Base-by-base conservation (phyloP, 1,284 basidiomycete genomes). In the Rugosomyces carneus region DNA sequence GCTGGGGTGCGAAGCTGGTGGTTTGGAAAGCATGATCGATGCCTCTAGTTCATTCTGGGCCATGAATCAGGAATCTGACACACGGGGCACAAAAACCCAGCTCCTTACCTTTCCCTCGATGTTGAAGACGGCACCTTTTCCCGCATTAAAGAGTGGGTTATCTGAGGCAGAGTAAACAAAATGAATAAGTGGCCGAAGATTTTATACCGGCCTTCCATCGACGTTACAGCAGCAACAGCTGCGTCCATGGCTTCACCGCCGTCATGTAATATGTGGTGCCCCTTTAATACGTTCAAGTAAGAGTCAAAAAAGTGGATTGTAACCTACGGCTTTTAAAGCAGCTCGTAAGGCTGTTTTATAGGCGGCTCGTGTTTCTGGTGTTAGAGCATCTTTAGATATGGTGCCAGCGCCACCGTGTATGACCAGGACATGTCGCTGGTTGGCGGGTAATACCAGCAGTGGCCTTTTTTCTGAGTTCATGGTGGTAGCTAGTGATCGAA, bases 181-280 rank as follows among this genome's bases (percentile, higher is more conserved):
- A 37, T 13, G 16, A 26, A 36, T 5, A 7, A 37, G 13, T 11
- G 26, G 8, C n/a, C n/a, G 18, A 13, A 38, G 35, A 9, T 15
- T 16, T 8, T 23, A 41, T 41, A 15, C 21, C 4, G 3, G 81
- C 86, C 81, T 75, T 91, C 89, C 72, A 92, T 70, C 7, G 71
- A 65, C 0, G 74, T 69, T 5, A 89, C 89, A 0, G 89, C 86
- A 5, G 84, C 81, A 1, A 84, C 81, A 1, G 74, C 79, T n/a
- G 89, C 88, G 57, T 91, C 86, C 71, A 92, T 80, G 2, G 89
- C 88, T 56, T 88, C 83, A 0, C 86, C 85, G 18, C 84, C 85
- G 1, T 70, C 60, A 27, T 62, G 64, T 31, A 91, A 72, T 13
- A 89, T 69, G 19, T 73, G 59, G 56, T 89, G 69, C 0, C 89